A percentile compares a stretch with the other conserved stretches of the same genome.
Conservation (phyloP, 257 asterid genomes). For the Haberlea rhodopensis region DNA sequence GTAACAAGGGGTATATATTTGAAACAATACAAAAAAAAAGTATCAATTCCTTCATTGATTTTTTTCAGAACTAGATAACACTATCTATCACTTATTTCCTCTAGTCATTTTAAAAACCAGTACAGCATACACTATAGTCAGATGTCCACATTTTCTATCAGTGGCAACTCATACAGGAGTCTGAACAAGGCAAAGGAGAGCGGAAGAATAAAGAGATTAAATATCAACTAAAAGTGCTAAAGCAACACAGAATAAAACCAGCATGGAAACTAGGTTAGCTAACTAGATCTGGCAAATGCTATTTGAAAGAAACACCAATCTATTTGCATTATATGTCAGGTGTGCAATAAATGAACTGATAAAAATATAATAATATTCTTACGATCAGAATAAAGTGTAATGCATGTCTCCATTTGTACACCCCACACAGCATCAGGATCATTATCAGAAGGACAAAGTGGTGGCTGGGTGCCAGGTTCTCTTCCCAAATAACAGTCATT, state of each 20-base stretch:
- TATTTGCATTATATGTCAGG: background rate
- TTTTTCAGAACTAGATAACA: background rate
- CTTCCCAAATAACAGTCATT: constrained; percentile 75
- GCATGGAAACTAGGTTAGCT: background rate
- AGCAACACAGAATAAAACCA: background rate
- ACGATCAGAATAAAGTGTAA: constrained; percentile 89
- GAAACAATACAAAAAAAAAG: background rate
- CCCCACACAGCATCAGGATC: constrained; percentile 95
- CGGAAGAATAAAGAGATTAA: background rate
- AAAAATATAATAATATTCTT: constrained; percentile 35
- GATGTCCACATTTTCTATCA: background rate
- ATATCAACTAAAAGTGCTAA: background rate
- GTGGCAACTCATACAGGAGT: background rate
- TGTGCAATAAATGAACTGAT: background rate
- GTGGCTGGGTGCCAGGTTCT: constrained; percentile 78
- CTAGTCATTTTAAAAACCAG: background rate
- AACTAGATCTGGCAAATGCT: background rate
- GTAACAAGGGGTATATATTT: background rate
- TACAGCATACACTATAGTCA: background rate
- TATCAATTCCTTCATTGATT: background rate
- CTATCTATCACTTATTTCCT: background rate
- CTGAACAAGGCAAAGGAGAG: background rate
- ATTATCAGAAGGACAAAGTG: constrained; percentile 80
- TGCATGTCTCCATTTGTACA: constrained; percentile 84
- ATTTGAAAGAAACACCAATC: background rate